These are phyloP conservation scores for Fraxinus angustifolia DNA, from an alignment of 305 asterid genomes.

Conservation along the genomic window DNA sequence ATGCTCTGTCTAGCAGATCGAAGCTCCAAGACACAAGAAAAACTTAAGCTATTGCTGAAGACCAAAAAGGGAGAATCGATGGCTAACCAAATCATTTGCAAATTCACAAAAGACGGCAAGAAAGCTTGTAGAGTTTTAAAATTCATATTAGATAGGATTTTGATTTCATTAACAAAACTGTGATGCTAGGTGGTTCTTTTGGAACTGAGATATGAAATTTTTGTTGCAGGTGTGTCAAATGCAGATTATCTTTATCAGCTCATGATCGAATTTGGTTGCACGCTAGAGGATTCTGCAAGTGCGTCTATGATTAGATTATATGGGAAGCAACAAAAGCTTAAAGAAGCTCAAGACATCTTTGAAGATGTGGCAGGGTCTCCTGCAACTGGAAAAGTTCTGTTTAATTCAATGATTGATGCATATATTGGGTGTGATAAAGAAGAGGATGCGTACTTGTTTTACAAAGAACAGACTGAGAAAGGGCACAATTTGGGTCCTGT, in stretches of 20 bases:
- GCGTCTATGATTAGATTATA: slow-evolving; percentile 65
- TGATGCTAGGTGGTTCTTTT: slow-evolving; percentile 18
- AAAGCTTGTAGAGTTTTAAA: slow-evolving; percentile 8
- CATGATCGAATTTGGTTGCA: slow-evolving; percentile 46
- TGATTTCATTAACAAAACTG: not conserved
- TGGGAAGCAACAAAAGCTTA: slow-evolving; percentile 58
- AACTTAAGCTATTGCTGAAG: slow-evolving; percentile 47
- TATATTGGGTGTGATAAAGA: slow-evolving; percentile 53
- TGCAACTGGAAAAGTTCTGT: slow-evolving; percentile 34
- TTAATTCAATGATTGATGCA: slow-evolving; percentile 63
- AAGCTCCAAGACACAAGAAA: slow-evolving; percentile 40
- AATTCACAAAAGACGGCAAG: slow-evolving; percentile 64
- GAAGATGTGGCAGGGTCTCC: slow-evolving; percentile 36
- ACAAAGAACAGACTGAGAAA: slow-evolving; percentile 54
- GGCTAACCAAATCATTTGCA: slow-evolving; percentile 60
- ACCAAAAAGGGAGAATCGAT: slow-evolving; percentile 52
- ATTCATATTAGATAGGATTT: not conserved
- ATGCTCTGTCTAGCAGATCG: slow-evolving; percentile 51
- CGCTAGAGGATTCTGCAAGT: slow-evolving; percentile 54
- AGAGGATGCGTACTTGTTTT: slow-evolving; percentile 66
- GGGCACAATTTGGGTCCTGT: slow-evolving; percentile 66
- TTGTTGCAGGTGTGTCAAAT: slow-evolving; percentile 53
- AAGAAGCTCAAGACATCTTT: slow-evolving; percentile 57
- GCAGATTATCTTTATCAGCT: slow-evolving; percentile 55
- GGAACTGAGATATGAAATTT: slow-evolving; percentile 19